Evolutionary conservation across 352 stramenopile species (phyloP), one percentile per base, ranked within the genome.

Genomic region (Phytopythium delawarense): DNA sequence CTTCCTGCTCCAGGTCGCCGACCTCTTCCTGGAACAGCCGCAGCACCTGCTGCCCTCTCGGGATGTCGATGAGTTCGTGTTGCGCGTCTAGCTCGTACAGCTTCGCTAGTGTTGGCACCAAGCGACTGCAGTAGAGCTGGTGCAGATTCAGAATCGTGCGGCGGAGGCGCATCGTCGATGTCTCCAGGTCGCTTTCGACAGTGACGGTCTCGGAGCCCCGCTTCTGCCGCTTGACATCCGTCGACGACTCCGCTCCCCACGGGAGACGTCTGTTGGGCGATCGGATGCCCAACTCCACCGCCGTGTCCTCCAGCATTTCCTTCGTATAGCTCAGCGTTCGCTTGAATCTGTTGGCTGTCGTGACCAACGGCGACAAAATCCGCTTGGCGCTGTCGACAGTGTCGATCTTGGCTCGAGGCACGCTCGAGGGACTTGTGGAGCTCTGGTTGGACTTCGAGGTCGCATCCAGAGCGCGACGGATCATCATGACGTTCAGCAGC

Each of bases 11-110:
- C 45, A 92, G 59, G 32, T 85, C 74, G 57, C 90, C 80, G 0
- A 92, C 82, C 58, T 90, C 82, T 2, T 79, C 72, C 28, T 83
- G 74, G 56, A 92, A 92, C 48, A 89, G 83, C 32, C 34, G 59
- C 4, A 90, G 57, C 20, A 88, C 52, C 25, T 69, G 61, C 51
- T 89, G 77, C 1, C 74, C 79, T 6, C 56, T 57, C 7, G 64
- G 57, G 7, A 87, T n/a, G 23, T 82, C 57, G 12, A 87, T 64
- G 4, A 59, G 18, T 11, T 81, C 69, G 18, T 75, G 69, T 42
- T 75, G 64, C 0, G 72, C 70, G 52, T 89, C 77, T n/a, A 88
- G 61, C 28, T 71, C 69, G 39, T 90, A 76, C 35, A 90, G 50
- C 5, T 67, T 56, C 25, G 87, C 53, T 18, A 92, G 49, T 8